Conservation (phyloP, 148 eudicot species). For the Gaultheria prostrata region DNA sequence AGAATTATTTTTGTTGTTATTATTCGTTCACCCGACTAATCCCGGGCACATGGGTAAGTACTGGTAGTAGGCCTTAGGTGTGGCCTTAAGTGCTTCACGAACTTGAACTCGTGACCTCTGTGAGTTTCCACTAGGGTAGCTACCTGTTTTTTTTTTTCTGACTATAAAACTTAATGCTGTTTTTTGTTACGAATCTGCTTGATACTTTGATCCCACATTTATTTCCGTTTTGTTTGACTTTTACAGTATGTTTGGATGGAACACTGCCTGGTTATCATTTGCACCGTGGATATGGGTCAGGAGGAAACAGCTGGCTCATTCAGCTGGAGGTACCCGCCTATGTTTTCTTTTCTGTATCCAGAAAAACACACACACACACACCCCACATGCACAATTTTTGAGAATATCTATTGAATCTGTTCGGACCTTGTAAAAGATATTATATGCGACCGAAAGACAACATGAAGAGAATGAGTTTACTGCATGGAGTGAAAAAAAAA, state of each 20-base stretch:
- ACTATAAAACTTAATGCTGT: not conserved
- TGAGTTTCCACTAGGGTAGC: not conserved
- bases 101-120: not conserved
- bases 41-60: not conserved
- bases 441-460: not conserved
- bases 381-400: not conserved
- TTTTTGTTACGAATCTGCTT: not conserved
- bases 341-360: not conserved
- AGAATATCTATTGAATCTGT: not conserved
- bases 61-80: not conserved
- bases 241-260: constrained; percentile 94
- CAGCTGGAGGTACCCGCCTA: constrained; percentile 64
- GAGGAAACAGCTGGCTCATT: constrained; percentile 93
- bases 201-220: not conserved
- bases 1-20: not conserved
- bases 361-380: not conserved
- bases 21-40: not conserved
- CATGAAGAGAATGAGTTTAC: not conserved
- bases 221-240: constrained; percentile 9
- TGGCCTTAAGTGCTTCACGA: not conserved
- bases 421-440: not conserved
- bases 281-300: constrained; percentile 82
- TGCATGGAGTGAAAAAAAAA: not conserved
- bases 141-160: not conserved
- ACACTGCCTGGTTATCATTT: constrained; percentile 87